Evolutionary conservation across 805 yeast genomes (phyloP).

Genomic region (Saccharomycopsis capsularis): DNA sequence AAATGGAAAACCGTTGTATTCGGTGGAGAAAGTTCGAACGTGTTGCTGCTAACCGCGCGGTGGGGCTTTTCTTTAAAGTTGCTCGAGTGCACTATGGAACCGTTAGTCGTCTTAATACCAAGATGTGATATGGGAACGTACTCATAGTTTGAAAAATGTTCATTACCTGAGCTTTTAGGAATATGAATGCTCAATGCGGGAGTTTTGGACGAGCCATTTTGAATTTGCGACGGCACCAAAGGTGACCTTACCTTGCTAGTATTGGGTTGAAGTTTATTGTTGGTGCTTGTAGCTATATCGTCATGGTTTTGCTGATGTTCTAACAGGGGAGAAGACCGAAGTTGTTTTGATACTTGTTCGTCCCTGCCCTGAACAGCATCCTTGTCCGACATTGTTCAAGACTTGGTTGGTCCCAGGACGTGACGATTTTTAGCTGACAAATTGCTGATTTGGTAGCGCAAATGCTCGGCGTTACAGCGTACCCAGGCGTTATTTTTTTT

Average conservation of each 20-base stretch:
- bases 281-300: not conserved
- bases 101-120: not conserved
- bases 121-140: not conserved
- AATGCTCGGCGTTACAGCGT: too few species aligned
- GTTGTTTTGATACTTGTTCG: not conserved
- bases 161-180: not conserved
- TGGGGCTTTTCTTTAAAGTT: not conserved
- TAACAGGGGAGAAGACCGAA: not conserved
- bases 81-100: not conserved
- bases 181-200: not conserved
- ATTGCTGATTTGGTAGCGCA: too few species aligned
- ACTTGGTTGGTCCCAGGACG: too few species aligned
- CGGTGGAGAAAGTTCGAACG: not conserved
- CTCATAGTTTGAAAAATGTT: not conserved
- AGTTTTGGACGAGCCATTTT: not conserved
- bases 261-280: too few species aligned
- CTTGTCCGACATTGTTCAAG: not conserved
- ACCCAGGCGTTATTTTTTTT: too few species aligned
- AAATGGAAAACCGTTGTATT: not conserved
- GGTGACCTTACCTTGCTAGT: not conserved
- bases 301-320: not conserved
- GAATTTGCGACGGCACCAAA: not conserved
- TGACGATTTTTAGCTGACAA: too few species aligned
- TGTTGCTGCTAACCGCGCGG: not conserved
- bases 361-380: not conserved